Base-by-base conservation (phyloP, 345 rosid genomes). In the Syzygium grande region DNA sequence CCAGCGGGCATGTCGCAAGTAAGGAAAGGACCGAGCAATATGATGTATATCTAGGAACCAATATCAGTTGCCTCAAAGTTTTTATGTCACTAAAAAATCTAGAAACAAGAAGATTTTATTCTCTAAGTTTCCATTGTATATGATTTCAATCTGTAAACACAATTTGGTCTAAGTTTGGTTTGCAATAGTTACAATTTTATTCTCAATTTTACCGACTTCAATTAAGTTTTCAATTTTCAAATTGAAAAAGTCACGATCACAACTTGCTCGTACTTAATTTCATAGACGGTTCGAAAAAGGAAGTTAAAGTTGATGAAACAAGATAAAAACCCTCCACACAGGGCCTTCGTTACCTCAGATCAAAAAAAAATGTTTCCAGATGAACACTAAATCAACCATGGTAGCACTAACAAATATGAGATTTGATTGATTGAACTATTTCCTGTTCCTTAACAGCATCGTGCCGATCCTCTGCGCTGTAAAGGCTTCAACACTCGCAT, bases 111-210 rank as follows among this genome's bases (percentile, higher is more conserved):
- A 43, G 46, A 1, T 43, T 43, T 43, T 43, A 43, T 5, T 43
- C 6, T 43, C 46, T 43, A 5, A 43, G 46, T 43, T 43, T 43
- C 46, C 46, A 43, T 43, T 43, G 46, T 43, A 27, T 59, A 13
- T 0, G 2, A 11, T 12, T 59, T 2, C 16, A 1, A 59, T 59
- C 2, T 30, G 0, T 1, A 27, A 11, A 11, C 17, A 59, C 15
- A 56, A 56, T 56, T 56, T 22, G n/a, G 1, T 56, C 13, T 22
- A 55, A 22, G 11, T 56, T 4, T 1, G 0, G 27, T 23, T 55
- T 55, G 63, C 14, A 12, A 25, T 0, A 25, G 0, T 59, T 2
- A 27, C 6, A 14, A 43, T 43, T 43, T 43, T 6, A 43, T 43
- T 51, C 52, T 52, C 17, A 14, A 52, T 4, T 52, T 52, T 52